Base-by-base conservation (phyloP, 805 yeast genomes). In the Candida wancherniae region DNA sequence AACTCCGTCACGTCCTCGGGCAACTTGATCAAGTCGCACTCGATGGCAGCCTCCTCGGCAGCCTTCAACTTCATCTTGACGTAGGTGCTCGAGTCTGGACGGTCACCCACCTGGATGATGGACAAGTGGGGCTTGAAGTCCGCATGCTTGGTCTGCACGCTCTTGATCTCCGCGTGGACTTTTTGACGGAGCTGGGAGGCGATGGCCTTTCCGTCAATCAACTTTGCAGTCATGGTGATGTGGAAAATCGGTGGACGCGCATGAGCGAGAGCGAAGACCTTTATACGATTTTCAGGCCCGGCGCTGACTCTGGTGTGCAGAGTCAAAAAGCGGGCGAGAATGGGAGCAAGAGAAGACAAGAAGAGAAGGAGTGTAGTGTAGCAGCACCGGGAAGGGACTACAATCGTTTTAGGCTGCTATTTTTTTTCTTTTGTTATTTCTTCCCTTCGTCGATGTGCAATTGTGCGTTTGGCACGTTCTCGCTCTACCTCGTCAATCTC, bases 51-150 rank as follows among this genome's bases (percentile, higher is more conserved):
- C 43, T 78, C 84, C 34, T 68, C 64, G 17, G 90, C 84, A 8
- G 92, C 90, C 55, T 77, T 80, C 38, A 80, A 59, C 57, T 84
- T 84, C 86, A 81, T 82, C 42, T 76, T 72, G 27, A 84, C 88
- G 56, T 84, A 84, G 3, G 86, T 80, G n/a, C 81, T 65, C 9
- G 92, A 82, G 50, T 84, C 94, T 14, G 80, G 81, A 55, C 90
- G 69, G 15, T 64, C 62, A 34, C 94, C 94, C 14, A 84, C 82
- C 60, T 84, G 94, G 42, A 84, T 66, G 42, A 84, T 83, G 39
- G 77, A 66, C 50, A 84, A 63, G 24, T 66, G 69, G 18, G 94
- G 92, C 41, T 65, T 61, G 57, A 83, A 82, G 28, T 63, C 64
- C 10, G 78, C 70, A 42, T 71, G 65, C 19, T 59, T 53, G 8